Conservation (phyloP, 176 grass and related monocot genomes). For the Rhynchospora breviuscula region DNA sequence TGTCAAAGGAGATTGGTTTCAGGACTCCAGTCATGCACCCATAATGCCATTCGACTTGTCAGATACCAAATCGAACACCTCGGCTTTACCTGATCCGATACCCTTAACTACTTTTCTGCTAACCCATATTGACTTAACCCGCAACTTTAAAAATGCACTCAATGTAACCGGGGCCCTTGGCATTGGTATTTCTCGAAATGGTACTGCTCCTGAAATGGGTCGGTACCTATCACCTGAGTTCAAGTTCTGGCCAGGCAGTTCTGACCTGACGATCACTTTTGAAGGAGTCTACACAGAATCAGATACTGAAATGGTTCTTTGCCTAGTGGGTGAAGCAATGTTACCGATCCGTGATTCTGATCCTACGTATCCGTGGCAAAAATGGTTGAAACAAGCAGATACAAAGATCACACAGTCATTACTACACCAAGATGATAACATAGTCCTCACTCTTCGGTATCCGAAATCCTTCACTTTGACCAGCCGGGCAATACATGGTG, state of each 20-base stretch:
- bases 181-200: constrained; percentile 51
- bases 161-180: constrained; percentile 72
- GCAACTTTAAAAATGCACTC: constrained; percentile 35
- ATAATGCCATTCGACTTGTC: constrained; percentile 62
- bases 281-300: constrained; percentile 77
- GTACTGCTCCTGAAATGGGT: constrained; percentile 46
- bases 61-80: constrained; percentile 23
- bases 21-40: constrained; percentile 33
- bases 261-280: constrained; percentile 62
- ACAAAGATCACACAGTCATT: constrained; percentile 1
- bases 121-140: constrained; percentile 50
- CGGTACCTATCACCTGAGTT: constrained; percentile 52
- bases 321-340: constrained; percentile 65
- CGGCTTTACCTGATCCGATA: constrained; percentile 19
- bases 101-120: constrained; percentile 43
- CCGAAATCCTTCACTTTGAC: constrained; percentile 50
- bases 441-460: constrained; percentile 53
- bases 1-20: constrained; percentile 60
- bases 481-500: constrained; percentile 49
- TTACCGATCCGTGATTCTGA: constrained; percentile 62
- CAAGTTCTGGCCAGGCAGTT: constrained; percentile 54
- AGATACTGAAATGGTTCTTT: constrained; percentile 48
- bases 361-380: constrained; percentile 31
- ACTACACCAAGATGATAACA: constrained; percentile 34
- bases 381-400: constrained; percentile 43